phyloP scores from a whole-genome alignment of 2,329 filamentous ascomycete genomes.

The Colletotrichum filicis region DNA sequence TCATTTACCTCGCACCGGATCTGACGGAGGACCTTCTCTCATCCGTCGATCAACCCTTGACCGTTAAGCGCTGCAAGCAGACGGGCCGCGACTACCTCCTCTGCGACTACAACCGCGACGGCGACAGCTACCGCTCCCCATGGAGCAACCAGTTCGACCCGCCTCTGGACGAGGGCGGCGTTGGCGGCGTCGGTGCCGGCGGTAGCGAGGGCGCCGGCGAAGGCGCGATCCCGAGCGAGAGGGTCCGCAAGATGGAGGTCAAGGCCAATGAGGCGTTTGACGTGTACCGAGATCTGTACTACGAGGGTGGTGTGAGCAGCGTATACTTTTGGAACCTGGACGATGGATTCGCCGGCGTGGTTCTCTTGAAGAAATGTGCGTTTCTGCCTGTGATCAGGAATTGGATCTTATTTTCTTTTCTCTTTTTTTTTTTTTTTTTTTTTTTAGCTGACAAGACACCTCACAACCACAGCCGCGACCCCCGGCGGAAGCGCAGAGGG shows the following conservation, averaged over 20 bases:
- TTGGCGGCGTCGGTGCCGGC: constrained; percentile 59
- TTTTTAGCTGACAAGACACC: neutral
- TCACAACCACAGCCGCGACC: constrained; percentile 66
- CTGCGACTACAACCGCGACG: constrained; percentile 99
- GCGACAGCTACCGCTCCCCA: constrained; percentile 96
- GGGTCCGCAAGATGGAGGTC: constrained; percentile 93
- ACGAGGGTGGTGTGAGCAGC: constrained; percentile 94
- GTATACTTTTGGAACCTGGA: constrained; percentile 99
- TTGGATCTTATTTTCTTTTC: too few relatives aligned
- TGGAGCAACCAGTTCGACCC: constrained; percentile 99
- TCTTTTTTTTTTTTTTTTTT: too few relatives aligned
- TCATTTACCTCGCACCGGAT: constrained; percentile 88
- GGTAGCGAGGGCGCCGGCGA: constrained; percentile 73
- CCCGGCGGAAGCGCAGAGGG: constrained; percentile 76
- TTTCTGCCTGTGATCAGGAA: neutral
- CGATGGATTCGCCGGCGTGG: constrained; percentile 96
- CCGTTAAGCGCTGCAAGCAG: constrained; percentile 85
- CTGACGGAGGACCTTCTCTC: constrained; percentile 98
- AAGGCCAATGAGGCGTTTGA: constrained; percentile 96
- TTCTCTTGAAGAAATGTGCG: constrained; percentile 92
- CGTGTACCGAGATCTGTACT: constrained; percentile 95
- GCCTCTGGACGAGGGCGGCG: constrained; percentile 75
- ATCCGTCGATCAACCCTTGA: constrained; percentile 95
- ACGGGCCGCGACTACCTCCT: constrained; percentile 95
- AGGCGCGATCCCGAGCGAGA: constrained; percentile 87